Base-by-base conservation (phyloP, 768 basidiomycete species). In the Trametes sanguinea region DNA sequence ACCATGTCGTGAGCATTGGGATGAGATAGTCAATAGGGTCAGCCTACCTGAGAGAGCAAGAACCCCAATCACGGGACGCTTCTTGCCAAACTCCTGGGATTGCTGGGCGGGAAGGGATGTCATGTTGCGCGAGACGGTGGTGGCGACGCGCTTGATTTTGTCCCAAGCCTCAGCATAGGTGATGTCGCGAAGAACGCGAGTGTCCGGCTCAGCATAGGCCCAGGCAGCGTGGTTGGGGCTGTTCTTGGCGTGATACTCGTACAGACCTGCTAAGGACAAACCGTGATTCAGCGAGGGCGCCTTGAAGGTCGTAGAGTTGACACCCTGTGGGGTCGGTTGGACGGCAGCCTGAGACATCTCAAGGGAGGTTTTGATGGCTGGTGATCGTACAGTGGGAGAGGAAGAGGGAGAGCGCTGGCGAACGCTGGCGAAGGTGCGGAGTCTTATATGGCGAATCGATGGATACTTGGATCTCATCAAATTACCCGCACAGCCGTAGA, bases 141-240 rank as follows among this genome's bases (percentile, higher is more conserved):
- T 47, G 1, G 68, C 73, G 2, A 71, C 72, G 33, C 58, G 59
- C 45, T 69, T 65, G 35, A 73, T 67, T 14, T 69, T 72, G 3
- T 59, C 53, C 40, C 67, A 68, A 4, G 67, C 68, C 8, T 75
- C 67, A 2, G 64, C 33, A 62, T 69, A 77, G 35, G 62, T 58
- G 9, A 76, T 62, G 10, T 65, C 65, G 22, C 57, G 59, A 1
- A 55, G 32, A 0, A 42, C 6, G 11, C 60, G 29, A 4, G 54
- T 69, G 57, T 65, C 64, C 1, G 62, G 62, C 5, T 68, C 57
- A 1, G 58, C 62, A 54, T 65, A 75, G 9, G 66, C 57, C 53
- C 74, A 78, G n/a, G 75, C 51, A 11, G 73, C 72, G 57, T 79
- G 76, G 16, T 69, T 56, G 1, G 74, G 70, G 17, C 64, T 70